Base-by-base conservation (phyloP, 2,329 filamentous ascomycete species). In the Paraconiothyrium sp. region DNA sequence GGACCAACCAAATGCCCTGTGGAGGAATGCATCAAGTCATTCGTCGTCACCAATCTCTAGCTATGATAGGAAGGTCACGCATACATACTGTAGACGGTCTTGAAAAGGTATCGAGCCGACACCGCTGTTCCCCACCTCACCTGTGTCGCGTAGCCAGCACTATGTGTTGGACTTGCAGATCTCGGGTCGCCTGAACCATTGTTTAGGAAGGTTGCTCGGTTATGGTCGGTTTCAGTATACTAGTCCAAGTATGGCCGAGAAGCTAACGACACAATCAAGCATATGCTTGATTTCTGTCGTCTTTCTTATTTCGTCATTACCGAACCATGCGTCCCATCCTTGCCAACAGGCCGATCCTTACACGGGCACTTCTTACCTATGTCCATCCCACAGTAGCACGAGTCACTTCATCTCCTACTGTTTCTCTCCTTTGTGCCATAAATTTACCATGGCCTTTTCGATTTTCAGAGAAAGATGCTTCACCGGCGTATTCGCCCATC, bases 241-340 rank as follows among this genome's bases (percentile, higher is more conserved):
- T 11, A 43, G 22, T 4, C 20, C 50, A 27, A n/a, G 37, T 6
- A 27, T 54, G 30, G 13, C 14, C 22, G 14, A 39, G 35, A 11
- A 9, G 35, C 20, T 14, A 24, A 22, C 22, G 20, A 6, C 14
- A n/a, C 9, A 24, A 54, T 43, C 35, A 54, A 43, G 35, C 35
- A 11, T 54, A 27, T 41, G 22, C 50, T 54, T 54, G 14, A 22
- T 30, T 13, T 14, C 46, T 48, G 22, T 48, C 30, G 46, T 43
- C n/a, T 54, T 34, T 41, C 50, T 54, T 54, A 35, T 54, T 54
- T 54, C 35, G 30, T 54, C 50, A 35, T 43, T 13, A 54, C 22
- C 35, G 50, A n/a, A 9, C 22, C 11, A 41, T 9, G 22, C 22
- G 50, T 20, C 10, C 27, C 30, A 30, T 14, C 37, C 35, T 35